phyloP scores from a whole-genome alignment of 176 grass and related monocot genomes.

The Lolium multiflorum region DNA sequence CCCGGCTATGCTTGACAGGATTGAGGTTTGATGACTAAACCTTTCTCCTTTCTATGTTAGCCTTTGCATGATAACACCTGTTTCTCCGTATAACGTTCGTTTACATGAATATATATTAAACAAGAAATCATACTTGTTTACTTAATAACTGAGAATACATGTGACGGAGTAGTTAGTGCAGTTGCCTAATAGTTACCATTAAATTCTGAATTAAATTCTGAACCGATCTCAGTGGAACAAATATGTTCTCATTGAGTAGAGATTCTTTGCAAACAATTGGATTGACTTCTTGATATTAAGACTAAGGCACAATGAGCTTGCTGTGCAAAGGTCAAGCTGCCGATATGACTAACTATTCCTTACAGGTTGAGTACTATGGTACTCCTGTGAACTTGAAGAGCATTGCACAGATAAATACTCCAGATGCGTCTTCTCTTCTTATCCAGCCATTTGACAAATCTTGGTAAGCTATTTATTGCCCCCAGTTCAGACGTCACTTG shows the following conservation, averaged over 20 bases:
- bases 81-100: background rate
- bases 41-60: slow-evolving; percentile 17
- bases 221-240: background rate
- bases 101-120: background rate
- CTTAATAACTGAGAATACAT: slow-evolving; percentile 13
- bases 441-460: slow-evolving; percentile 97
- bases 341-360: slow-evolving; percentile 24
- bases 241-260: background rate
- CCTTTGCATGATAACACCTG: slow-evolving; percentile 19
- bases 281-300: background rate
- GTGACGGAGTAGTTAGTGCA: background rate
- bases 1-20: slow-evolving; percentile 89
- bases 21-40: slow-evolving; percentile 66
- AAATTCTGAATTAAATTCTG: too few species aligned
- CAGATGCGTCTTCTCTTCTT: slow-evolving; percentile 92
- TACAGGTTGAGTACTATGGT: slow-evolving; percentile 94
- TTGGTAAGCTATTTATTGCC: slow-evolving; percentile 56
- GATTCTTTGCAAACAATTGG: slow-evolving; percentile 8
- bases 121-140: background rate
- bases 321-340: background rate
- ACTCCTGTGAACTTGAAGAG: slow-evolving; percentile 92
- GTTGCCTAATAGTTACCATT: background rate
- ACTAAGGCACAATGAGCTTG: background rate
- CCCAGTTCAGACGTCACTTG: slow-evolving; percentile 2
- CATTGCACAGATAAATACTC: slow-evolving; percentile 92